Percentiles rank a stretch among this genome's conserved stretches.
These are phyloP conservation scores for Amaranthus hypochondriacus DNA, from an alignment of 148 eudicot species.

Conservation along the genomic window DNA sequence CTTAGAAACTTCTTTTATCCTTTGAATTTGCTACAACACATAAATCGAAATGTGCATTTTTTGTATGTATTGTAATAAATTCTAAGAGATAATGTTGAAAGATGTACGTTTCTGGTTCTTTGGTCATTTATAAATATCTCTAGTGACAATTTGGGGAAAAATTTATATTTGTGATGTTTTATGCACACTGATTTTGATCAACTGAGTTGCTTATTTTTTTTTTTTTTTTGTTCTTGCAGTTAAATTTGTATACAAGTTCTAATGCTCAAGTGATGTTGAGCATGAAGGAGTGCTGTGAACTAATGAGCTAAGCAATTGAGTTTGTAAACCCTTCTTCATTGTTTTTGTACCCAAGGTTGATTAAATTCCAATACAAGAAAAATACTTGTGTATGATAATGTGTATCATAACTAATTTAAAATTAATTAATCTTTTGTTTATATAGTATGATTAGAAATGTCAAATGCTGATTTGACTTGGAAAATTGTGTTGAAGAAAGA, in stretches of 20 bases:
- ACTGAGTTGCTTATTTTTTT: not conserved
- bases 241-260: slow-evolving; percentile 36
- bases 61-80: not conserved
- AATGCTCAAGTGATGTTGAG: slow-evolving; percentile 23
- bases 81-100: not conserved
- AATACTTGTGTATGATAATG: too few relatives aligned
- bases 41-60: not conserved
- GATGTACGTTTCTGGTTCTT: not conserved
- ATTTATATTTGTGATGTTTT: not conserved
- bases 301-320: not conserved
- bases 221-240: slow-evolving; percentile 25
- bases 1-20: not conserved
- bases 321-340: not conserved
- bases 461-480: too few relatives aligned
- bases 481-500: too few relatives aligned
- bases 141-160: not conserved
- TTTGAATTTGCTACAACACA: not conserved
- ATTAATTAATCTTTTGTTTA: too few relatives aligned
- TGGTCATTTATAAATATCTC: not conserved
- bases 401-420: too few relatives aligned
- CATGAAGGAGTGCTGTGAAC: slow-evolving; percentile 1
- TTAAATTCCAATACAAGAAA: too few relatives aligned
- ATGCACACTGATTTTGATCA: not conserved
- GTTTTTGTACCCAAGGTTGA: too few relatives aligned
- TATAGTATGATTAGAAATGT: too few relatives aligned